These are phyloP conservation scores for Coemansia asiatica DNA, from an alignment of 192 early-diverging fungal species.

Conservation along the genomic window DNA sequence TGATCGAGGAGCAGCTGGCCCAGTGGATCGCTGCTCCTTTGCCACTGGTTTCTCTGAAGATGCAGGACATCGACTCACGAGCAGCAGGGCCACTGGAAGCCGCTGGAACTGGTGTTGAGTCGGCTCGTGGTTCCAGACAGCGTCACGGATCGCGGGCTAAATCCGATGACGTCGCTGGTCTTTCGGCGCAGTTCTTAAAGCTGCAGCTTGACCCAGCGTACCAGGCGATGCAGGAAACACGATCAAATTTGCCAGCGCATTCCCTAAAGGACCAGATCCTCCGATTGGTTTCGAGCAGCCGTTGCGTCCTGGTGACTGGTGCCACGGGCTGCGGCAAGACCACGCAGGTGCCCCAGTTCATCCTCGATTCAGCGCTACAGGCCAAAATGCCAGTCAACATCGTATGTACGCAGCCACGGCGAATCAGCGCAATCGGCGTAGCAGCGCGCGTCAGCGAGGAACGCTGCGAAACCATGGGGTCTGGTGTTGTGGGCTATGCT, in stretches of 20 bases:
- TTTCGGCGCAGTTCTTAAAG: constrained; percentile 20
- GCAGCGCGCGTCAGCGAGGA: constrained; percentile 65
- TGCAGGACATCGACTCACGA: constrained; percentile 30
- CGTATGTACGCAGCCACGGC: constrained; percentile 87
- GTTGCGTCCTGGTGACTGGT: constrained; percentile 37
- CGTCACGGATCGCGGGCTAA: too few relatives aligned
- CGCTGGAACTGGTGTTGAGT: constrained; percentile 1
- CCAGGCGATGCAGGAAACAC: constrained; percentile 24
- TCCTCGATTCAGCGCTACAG: constrained; percentile 69
- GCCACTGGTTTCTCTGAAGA: constrained; percentile 26
- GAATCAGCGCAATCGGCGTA: constrained; percentile 72
- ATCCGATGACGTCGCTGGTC: constrained; percentile 7
- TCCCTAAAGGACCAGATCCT: constrained; percentile 1
- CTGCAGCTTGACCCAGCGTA: constrained; percentile 14
- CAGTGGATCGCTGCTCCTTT: constrained; percentile 32
- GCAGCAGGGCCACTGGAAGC: background rate
- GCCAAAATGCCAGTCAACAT: constrained; percentile 59
- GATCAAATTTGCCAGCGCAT: constrained; percentile 27
- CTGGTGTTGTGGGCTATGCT: constrained; percentile 55
- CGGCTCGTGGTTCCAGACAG: too few relatives aligned
- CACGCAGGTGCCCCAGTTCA: constrained; percentile 85
- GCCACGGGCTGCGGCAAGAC: constrained; percentile 59
- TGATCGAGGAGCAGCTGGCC: constrained; percentile 55
- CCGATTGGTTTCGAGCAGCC: background rate
- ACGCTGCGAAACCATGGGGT: constrained; percentile 44